These are phyloP conservation scores for Aspergillus novoparasiticus DNA, from an alignment of 2,329 filamentous ascomycete genomes.

Conservation along the genomic window DNA sequence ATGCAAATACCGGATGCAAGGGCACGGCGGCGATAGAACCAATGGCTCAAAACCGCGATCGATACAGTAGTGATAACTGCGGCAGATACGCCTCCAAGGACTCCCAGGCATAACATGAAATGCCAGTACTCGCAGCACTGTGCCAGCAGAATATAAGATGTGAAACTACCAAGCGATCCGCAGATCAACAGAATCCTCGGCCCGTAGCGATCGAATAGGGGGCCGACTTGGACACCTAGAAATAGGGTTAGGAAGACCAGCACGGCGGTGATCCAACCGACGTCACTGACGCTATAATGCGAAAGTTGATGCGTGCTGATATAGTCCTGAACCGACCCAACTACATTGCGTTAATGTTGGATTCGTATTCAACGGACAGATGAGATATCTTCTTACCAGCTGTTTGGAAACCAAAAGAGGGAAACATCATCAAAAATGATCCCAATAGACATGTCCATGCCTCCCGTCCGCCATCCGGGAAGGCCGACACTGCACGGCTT, in stretches of 20 bases:
- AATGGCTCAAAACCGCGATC: constrained; percentile 43
- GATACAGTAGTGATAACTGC: constrained; percentile 41
- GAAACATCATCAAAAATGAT: constrained; percentile 39
- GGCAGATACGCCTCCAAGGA: constrained; percentile 39
- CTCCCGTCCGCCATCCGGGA: constrained; percentile 35
- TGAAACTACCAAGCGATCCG: constrained; percentile 41
- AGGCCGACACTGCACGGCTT: constrained; percentile 12
- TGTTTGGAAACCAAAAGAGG: constrained; percentile 52
- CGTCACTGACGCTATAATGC: constrained; percentile 45
- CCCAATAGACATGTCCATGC: constrained; percentile 40
- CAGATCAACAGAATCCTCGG: constrained; percentile 44
- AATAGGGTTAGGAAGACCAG: constrained; percentile 50
- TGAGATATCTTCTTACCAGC: constrained; percentile 19
- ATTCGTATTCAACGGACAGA: not conserved
- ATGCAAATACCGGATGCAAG: constrained; percentile 45
- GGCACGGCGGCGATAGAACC: constrained; percentile 42
- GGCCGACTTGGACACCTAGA: constrained; percentile 52
- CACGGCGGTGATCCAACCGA: constrained; percentile 55
- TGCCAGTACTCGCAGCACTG: constrained; percentile 54
- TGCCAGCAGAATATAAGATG: constrained; percentile 50
- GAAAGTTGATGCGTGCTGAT: constrained; percentile 49
- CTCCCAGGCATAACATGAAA: constrained; percentile 45
- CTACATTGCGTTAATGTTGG: constrained; percentile 21
- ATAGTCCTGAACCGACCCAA: constrained; percentile 54
- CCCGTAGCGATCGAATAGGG: constrained; percentile 53